A percentile compares a stretch with the other conserved stretches of the same genome.
Evolutionary conservation across 1,139 yeast species (phyloP).

Genomic region (Diutina sp.): DNA sequence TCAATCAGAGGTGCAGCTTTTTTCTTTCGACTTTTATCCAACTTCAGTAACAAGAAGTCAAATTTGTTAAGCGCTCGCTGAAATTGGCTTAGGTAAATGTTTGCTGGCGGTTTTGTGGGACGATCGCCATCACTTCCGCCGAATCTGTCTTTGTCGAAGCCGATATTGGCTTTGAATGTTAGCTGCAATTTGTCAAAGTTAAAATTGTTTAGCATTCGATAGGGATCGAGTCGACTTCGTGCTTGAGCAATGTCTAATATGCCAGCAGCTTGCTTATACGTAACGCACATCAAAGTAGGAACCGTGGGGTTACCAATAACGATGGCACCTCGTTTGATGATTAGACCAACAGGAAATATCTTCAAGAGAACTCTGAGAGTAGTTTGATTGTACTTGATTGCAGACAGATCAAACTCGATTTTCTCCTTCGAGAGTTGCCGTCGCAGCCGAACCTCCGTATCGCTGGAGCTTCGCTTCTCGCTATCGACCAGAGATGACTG

Average conservation of each 20-base stretch:
- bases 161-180: constrained; percentile 57
- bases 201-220: constrained; percentile 30
- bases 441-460: background rate
- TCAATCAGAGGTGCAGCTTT: background rate
- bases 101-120: background rate
- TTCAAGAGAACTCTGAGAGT: constrained; percentile 13
- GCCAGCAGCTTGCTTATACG: constrained; percentile 47
- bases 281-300: constrained; percentile 54
- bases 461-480: background rate
- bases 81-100: background rate
- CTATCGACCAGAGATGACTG: background rate
- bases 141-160: constrained; percentile 21
- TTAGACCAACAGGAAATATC: constrained; percentile 45
- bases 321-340: constrained; percentile 56
- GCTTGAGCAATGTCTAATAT: constrained; percentile 44
- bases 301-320: constrained; percentile 73
- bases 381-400: background rate
- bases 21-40: background rate
- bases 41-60: background rate
- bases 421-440: background rate
- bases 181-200: constrained; percentile 39
- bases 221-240: constrained; percentile 39
- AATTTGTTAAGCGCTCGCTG: background rate
- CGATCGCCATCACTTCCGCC: background rate
- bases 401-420: background rate